Base-by-base conservation (phyloP, 345 rosid genomes). In the Moringa oleifera region DNA sequence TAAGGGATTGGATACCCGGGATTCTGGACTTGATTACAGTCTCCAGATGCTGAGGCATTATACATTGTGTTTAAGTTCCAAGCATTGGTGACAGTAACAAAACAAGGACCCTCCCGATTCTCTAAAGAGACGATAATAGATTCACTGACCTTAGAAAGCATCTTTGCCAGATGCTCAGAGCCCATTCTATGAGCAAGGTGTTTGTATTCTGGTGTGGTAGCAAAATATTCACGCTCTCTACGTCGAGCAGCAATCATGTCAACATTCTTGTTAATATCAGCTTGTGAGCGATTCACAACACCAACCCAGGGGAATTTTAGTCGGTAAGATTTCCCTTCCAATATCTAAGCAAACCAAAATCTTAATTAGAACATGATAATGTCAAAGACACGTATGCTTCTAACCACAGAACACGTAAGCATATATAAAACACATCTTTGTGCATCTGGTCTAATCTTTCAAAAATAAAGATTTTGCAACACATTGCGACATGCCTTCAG, bases 221-320 rank as follows among this genome's bases (percentile, higher is more conserved):
- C 65, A 78, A 94, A 94, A 79, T 94, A 94, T 54, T 94, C 99
- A 1, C 95, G 89, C 81, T 94, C 99, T 77, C 88, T 88, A 58
- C 79, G 88, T 51, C 99, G 85, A 58, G 99, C 97, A 61, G 97
- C 99, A 66, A 94, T 88, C 99, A 94, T 94, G 75, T 94, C 99
- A 0, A 91, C 91, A 68, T 84, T 94, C 85, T 84, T 94, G 75
- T 94, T 94, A 62, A 94, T 94, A 81, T 94, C 99, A 36, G 90
- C 91, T 88, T 94, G 99, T 25, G 99, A 94, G 53, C 99, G 96
- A 61, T 94, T 94, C 65, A 94, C 99, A 31, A 94, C 97, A 75
- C 99, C 99, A 73, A 94, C 77, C 99, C 99, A 94, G 28, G 99
- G 97, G 79, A 77, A 94, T 55, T 94, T 94, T 46, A 94, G 84